A percentile compares a stretch with the other conserved stretches of the same genome.
phyloP scores from a whole-genome alignment of 2,329 filamentous ascomycete species.

The Sclerotiophoma versabilis region DNA sequence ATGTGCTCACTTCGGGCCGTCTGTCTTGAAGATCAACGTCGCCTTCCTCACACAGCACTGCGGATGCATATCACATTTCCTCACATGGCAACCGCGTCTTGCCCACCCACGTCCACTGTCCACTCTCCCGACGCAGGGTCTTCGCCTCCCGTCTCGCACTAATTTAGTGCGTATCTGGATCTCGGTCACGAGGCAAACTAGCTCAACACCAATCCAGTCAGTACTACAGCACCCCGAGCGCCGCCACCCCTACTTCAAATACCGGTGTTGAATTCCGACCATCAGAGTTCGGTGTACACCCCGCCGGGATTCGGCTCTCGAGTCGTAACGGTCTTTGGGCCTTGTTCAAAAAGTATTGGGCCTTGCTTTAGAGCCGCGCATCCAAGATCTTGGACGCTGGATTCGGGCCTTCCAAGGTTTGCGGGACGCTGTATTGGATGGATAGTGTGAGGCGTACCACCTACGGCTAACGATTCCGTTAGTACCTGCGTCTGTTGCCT shows the following conservation, averaged over 20 bases:
- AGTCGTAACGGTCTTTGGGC: not conserved
- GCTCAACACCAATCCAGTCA: not conserved
- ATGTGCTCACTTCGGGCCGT: not conserved
- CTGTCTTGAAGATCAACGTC: not conserved
- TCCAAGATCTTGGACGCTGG: not conserved
- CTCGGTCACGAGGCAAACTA: not conserved
- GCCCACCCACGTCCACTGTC: not conserved
- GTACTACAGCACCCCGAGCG: conserved; percentile 1
- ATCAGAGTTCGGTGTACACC: not conserved
- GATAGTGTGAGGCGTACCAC: not conserved
- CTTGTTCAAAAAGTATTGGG: not conserved
- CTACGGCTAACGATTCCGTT: not conserved
- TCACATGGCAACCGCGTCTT: not conserved
- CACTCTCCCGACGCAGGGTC: conserved; percentile 8
- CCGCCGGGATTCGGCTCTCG: not conserved
- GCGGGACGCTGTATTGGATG: not conserved
- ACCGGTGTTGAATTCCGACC: not conserved
- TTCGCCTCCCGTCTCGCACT: not conserved
- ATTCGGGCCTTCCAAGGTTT: conserved; percentile 7
- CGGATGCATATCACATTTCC: not conserved
- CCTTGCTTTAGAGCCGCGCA: not conserved
- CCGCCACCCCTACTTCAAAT: too few relatives aligned
- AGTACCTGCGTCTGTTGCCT: not conserved
- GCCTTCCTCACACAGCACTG: not conserved
- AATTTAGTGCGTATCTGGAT: conserved; percentile 10